phyloP scores from a whole-genome alignment of 1,284 basidiomycete species.

The Cystobasidiaceae sp. region DNA sequence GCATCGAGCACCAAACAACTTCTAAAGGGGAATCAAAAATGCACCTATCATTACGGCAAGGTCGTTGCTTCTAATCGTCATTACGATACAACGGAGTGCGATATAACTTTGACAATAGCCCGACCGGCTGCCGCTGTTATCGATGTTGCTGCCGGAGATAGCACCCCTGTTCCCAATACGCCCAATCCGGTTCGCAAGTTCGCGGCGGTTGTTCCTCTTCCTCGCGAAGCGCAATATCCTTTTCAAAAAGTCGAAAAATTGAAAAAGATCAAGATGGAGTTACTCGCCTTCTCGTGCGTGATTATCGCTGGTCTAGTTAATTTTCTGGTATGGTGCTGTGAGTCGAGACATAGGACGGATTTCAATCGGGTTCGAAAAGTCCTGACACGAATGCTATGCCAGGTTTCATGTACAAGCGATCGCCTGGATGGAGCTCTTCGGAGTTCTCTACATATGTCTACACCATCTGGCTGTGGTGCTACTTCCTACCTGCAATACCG shows the following conservation, averaged over 20 bases:
- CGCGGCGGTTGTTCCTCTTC: background rate
- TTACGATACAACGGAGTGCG: no score
- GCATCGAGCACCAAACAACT: background rate
- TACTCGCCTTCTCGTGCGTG: slow-evolving; percentile 11
- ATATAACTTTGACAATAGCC: no score
- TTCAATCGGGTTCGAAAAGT: no score
- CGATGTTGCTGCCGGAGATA: no score
- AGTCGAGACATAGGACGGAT: background rate
- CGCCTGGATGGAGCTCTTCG: background rate
- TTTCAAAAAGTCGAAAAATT: slow-evolving; percentile 1
- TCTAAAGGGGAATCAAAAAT: no score
- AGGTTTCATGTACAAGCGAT: background rate
- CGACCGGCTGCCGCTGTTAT: no score
- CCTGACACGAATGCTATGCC: no score
- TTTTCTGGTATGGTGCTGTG: slow-evolving; percentile 12
- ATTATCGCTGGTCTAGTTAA: background rate
- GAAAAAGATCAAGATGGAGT: background rate
- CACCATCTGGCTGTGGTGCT: slow-evolving; percentile 8
- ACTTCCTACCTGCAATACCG: slow-evolving; percentile 1
- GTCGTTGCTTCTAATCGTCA: no score
- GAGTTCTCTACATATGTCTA: background rate
- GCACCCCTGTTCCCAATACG: no score
- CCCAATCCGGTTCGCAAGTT: no score
- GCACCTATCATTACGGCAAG: no score
- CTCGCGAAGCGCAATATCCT: slow-evolving; percentile 12